Base-by-base conservation (phyloP, 2,329 filamentous ascomycete genomes). In the Aspergillus tanneri region DNA sequence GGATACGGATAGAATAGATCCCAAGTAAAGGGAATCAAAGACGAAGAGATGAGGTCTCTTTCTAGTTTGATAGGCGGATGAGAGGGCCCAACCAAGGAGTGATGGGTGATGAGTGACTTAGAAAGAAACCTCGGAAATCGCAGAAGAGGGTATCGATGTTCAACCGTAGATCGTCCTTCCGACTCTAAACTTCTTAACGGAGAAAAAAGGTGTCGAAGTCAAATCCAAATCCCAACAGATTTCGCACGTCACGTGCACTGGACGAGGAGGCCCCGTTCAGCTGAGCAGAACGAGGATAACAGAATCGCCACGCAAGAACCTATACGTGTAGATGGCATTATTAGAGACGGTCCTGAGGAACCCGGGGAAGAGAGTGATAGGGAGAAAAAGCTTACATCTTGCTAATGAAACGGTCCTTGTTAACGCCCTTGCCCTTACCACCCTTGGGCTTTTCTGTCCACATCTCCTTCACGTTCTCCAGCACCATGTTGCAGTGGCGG, bases 401-500 rank as follows among this genome's bases (percentile, higher is more conserved):
- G 80, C 89, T 95, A 65, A 97, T 93, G 73, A 96, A 96, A 34
- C 93, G 81, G 73, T 99, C 93, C 83, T 97, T 96, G 77, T 99
- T 99, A 54, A 97, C 89, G 47, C 91, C 91, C 75, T 90, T 91
- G 78, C 92, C 93, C 58, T 92, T 92, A 57, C 85, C 86, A 18
- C 87, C 84, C 65, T 88, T 80, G 40, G 92, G 90, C 47, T 88
- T 93, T 76, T 99, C 93, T 8, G 91, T 96, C 93, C 93, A 99
- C 92, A 99, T 97, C 77, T 99, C 93, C 80, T 95, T 95, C 35
- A 95, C 90, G 61, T 96, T 96, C 78, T 96, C 90, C 39, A 96
- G 78, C 3, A 96, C 88, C 93, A 99, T 97, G 76, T 99, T 99
- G 82, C 91, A 97, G 75, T 99, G 93, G 52, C 93, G 82, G 74